Base-by-base conservation (phyloP, 345 rosid species). In the Geranium brycei region DNA sequence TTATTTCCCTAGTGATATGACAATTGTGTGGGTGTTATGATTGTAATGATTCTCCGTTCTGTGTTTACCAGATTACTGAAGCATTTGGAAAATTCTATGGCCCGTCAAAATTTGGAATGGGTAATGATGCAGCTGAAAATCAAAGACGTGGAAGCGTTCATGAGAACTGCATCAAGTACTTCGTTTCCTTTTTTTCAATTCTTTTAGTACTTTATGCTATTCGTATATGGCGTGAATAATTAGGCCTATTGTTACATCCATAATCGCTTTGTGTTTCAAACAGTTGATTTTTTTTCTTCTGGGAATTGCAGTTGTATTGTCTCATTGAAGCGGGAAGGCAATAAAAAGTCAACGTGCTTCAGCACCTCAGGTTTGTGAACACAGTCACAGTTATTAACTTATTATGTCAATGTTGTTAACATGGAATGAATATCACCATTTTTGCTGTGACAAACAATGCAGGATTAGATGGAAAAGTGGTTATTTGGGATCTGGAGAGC, bases 1-100 rank as follows among this genome's bases (percentile, higher is more conserved):
- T 4, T 35, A 35, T 35, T 35, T 35, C 7, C 41, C 41, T 35
- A 4, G 41, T 35, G 3, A 7, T 35, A 4, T 35, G 41, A 35
- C 7, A 7, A 35, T 40, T 38, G 10, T 38, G 7, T 30, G 3
- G 59, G 19, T 28, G 60, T 28, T 41, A 4, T 53, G 56, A 12
- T 59, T 15, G 58, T 13, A 35, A 61, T 40, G 51, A 38, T 51
- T 64, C 65, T 40, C 41, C 10, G 3, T 59, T 19, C 30, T 60
- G 3, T 14, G 41, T 53, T 64, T 72, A 63, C 64, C 79, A 90
- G 99, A 82, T 93, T 63, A 86, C 96, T 16, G 99, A 83, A 78
- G 97, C 99, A 67, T 88, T 93, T 80, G 91, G 96, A 65, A 93
- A 93, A 73, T 78, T 93, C 35, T 93, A 93, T 57, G 88, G 96